These are phyloP conservation scores for Penicillium psychrosexuale DNA, from an alignment of 2,329 filamentous ascomycete species.

Conservation along the genomic window DNA sequence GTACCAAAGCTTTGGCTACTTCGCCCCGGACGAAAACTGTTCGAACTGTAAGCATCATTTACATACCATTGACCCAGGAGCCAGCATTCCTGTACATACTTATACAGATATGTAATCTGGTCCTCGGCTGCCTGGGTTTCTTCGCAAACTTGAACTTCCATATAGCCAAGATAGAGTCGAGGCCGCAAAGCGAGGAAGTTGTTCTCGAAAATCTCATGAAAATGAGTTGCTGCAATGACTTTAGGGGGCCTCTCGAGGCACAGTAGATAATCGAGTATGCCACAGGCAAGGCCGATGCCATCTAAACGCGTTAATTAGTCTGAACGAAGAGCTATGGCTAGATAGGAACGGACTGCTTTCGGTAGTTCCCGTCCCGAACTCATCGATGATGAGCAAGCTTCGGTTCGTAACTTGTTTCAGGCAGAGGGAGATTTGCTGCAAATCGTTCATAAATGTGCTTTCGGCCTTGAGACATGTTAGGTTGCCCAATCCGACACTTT, in stretches of 20 bases:
- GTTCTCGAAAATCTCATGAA: constrained; percentile 57
- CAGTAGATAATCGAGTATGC: constrained; percentile 58
- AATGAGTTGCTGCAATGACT: constrained; percentile 61
- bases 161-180: constrained; percentile 54
- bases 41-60: constrained; percentile 7
- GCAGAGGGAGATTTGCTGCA: constrained; percentile 80
- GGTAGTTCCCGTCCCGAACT: constrained; percentile 74
- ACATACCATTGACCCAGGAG: background rate
- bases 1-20: constrained; percentile 82
- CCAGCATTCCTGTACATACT: constrained; percentile 33
- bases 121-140: constrained; percentile 46
- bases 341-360: constrained; percentile 44
- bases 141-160: constrained; percentile 53
- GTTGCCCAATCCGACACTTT: background rate
- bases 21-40: constrained; percentile 57
- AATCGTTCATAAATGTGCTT: constrained; percentile 73
- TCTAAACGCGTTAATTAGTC: constrained; percentile 40
- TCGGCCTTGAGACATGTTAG: constrained; percentile 44
- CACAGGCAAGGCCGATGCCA: constrained; percentile 62
- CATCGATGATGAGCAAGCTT: constrained; percentile 85
- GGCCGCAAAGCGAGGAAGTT: constrained; percentile 49
- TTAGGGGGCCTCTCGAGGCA: constrained; percentile 53
- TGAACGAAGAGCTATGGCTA: background rate
- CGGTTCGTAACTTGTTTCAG: constrained; percentile 69
- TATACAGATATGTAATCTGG: constrained; percentile 67